Percentiles rank a stretch among this genome's conserved stretches.
These are phyloP conservation scores for Ogataea henricii DNA, from an alignment of 805 yeast species.

Conservation along the genomic window DNA sequence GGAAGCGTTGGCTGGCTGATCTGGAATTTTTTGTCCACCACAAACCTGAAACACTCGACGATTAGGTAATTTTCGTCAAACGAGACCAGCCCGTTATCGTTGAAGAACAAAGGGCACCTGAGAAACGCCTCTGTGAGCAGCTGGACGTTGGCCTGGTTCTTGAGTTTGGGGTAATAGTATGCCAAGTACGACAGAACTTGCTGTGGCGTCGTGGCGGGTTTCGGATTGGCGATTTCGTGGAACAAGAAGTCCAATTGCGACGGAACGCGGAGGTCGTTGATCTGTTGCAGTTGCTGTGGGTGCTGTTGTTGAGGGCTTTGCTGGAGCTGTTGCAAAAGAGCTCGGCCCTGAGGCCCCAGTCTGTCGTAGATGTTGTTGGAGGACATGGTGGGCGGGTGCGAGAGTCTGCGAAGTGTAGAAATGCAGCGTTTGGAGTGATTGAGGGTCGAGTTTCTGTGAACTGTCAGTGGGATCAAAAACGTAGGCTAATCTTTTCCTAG, in stretches of 20 bases:
- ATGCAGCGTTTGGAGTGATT: too few relatives aligned
- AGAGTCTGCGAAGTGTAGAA: too few relatives aligned
- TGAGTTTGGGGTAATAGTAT: conserved; percentile 52
- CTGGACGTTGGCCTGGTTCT: conserved; percentile 47
- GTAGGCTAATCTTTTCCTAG: conserved; percentile 4
- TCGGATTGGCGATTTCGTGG: conserved; percentile 46
- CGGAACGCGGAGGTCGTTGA: conserved; percentile 15
- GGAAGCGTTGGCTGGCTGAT: conserved; percentile 51
- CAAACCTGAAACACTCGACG: conserved; percentile 49
- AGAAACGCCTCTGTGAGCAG: conserved; percentile 47
- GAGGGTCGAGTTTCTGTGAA: too few relatives aligned
- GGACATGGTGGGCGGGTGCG: background rate
- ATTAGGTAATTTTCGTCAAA: conserved; percentile 41
- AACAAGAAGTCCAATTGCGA: conserved; percentile 51
- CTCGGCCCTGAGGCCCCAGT: conserved; percentile 31
- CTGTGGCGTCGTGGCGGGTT: conserved; percentile 28
- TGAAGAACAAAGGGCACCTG: conserved; percentile 42
- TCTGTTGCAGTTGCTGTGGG: background rate
- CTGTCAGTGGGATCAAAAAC: background rate
- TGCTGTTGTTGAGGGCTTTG: background rate
- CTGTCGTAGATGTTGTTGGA: conserved; percentile 11
- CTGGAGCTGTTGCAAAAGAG: conserved; percentile 18
- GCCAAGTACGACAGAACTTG: conserved; percentile 47
- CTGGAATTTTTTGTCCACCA: conserved; percentile 46
- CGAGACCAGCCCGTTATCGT: conserved; percentile 21